Percentiles rank a stretch among this genome's conserved stretches.
These are phyloP conservation scores for Penicillium bialowiezense DNA, from an alignment of 495 filamentous ascomycete genomes.

Conservation along the genomic window DNA sequence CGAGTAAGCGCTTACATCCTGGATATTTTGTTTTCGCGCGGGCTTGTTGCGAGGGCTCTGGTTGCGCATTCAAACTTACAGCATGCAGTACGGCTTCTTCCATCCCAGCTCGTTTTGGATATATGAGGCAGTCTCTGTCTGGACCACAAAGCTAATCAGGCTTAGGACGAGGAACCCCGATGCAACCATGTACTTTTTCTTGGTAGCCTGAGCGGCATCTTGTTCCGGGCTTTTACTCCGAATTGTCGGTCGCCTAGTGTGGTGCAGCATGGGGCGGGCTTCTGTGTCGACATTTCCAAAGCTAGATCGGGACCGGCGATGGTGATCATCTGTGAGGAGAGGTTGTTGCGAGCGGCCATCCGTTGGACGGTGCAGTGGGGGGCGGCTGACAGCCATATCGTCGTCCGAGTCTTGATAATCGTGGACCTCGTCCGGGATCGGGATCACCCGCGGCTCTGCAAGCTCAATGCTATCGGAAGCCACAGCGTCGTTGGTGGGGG, in stretches of 20 bases:
- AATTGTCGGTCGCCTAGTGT: slow-evolving; percentile 55
- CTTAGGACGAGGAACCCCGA: slow-evolving; percentile 76
- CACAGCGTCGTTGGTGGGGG: slow-evolving; percentile 20
- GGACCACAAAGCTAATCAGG: slow-evolving; percentile 77
- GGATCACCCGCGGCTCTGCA: slow-evolving; percentile 14
- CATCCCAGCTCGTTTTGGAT: slow-evolving; percentile 85
- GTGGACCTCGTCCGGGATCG: slow-evolving; percentile 18
- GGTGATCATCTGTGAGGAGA: slow-evolving; percentile 54
- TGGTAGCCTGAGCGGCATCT: slow-evolving; percentile 59
- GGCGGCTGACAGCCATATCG: slow-evolving; percentile 43
- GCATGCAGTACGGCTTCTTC: slow-evolving; percentile 98
- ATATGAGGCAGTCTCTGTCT: slow-evolving; percentile 93
- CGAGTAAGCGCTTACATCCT: slow-evolving; percentile 16
- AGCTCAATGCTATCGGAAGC: slow-evolving; percentile 28
- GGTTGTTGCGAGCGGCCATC: slow-evolving; percentile 54
- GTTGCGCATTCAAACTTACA: slow-evolving; percentile 55
- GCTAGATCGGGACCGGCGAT: slow-evolving; percentile 44
- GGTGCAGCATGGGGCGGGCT: slow-evolving; percentile 42
- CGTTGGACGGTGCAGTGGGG: slow-evolving; percentile 45
- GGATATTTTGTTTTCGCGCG: not conserved
- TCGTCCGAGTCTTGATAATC: slow-evolving; percentile 38
- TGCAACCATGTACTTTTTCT: slow-evolving; percentile 81
- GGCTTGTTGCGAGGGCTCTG: slow-evolving; percentile 1
- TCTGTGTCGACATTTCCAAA: slow-evolving; percentile 35
- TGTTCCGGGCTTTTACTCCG: slow-evolving; percentile 58